Base-by-base conservation (phyloP, 257 asterid species). In the Verbascum thapsus region DNA sequence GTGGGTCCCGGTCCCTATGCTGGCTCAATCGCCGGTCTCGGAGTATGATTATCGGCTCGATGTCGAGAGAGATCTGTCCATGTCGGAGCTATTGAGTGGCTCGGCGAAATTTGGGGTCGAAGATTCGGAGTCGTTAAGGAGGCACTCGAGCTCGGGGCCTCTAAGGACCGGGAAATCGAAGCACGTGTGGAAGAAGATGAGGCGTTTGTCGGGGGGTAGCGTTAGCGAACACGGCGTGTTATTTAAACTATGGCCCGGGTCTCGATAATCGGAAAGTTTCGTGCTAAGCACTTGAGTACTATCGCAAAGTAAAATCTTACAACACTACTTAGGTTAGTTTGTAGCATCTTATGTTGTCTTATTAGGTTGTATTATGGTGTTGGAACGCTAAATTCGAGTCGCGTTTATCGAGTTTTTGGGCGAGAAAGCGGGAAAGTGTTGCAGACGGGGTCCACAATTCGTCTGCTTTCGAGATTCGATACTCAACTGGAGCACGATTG, bases 101-200 rank as follows among this genome's bases (percentile, higher is more conserved):
- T 60, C 85, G 7, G 72, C 75, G 1, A 69, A 73, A 52, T 73
- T 67, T 10, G 85, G 76, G 6, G 64, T 52, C 58, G 74, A 73
- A 13, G 86, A 79, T 32, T 71, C 81, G 0, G 88, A 75, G 52
- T 69, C 95, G n/a, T 69, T 73, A 8, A 72, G 86, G 85, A 81
- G 91, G 77, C 68, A 85, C 57, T 83, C 95, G 5, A 85, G 86
- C 71, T 90, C 99, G 13, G 97, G 97, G 2, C 88, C 88, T 10
- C 37, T 84, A 52, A 75, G 87, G 32, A 70, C 75, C 3, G 83
- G 84, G 52, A 80, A 63, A 62, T 50, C 71, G 10, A 78, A 66
- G 74, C 76, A 77, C 10, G 38, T 84, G 3, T 90, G 99, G 99
- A 80, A 71, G 71, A 80, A 63, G 43, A 78, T 85, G 85, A 83